A percentile compares a stretch with the other conserved stretches of the same genome.
phyloP scores from a whole-genome alignment of 2,329 filamentous ascomycete species.

The Plenodomus lindquistii region DNA sequence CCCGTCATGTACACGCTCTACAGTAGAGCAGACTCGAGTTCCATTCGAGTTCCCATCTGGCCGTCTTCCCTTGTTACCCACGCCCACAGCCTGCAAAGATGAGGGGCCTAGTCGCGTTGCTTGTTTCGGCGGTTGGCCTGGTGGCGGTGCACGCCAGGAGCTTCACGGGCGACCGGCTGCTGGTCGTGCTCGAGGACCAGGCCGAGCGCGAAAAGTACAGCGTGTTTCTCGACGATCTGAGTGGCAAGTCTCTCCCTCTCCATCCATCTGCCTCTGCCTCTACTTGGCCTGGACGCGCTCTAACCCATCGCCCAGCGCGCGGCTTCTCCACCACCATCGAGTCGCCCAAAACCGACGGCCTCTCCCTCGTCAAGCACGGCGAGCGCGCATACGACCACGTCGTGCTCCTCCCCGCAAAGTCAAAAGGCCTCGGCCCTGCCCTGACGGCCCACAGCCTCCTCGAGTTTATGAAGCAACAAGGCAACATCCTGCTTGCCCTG shows the following conservation, averaged over 20 bases:
- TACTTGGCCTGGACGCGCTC: too few relatives aligned
- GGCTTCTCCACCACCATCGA: conserved; percentile 81
- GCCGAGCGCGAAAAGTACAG: conserved; percentile 82
- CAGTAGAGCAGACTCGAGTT: too few relatives aligned
- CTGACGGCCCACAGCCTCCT: conserved; percentile 84
- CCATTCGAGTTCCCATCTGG: conserved; percentile 19
- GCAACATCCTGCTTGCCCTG: conserved; percentile 87
- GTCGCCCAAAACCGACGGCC: conserved; percentile 57
- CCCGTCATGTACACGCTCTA: conserved; percentile 26
- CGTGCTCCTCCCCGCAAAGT: conserved; percentile 82
- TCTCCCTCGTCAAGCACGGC: conserved; percentile 82
- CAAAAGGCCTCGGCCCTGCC: conserved; percentile 89
- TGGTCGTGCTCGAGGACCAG: conserved; percentile 84
- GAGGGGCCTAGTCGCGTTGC: conserved; percentile 73
- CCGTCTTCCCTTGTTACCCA: neutral
- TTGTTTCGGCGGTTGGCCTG: conserved; percentile 66
- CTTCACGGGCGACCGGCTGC: conserved; percentile 74
- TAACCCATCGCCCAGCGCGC: conserved; percentile 60
- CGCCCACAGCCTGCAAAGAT: conserved; percentile 64
- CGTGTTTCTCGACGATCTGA: conserved; percentile 74
- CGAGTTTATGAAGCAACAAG: conserved; percentile 87
- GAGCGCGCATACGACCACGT: conserved; percentile 91
- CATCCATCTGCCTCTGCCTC: too few relatives aligned
- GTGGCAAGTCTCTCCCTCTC: conserved; percentile 55
- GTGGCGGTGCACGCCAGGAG: conserved; percentile 75